Conservation (phyloP, 2,329 filamentous ascomycete genomes). For the Sporothrix inflata region DNA sequence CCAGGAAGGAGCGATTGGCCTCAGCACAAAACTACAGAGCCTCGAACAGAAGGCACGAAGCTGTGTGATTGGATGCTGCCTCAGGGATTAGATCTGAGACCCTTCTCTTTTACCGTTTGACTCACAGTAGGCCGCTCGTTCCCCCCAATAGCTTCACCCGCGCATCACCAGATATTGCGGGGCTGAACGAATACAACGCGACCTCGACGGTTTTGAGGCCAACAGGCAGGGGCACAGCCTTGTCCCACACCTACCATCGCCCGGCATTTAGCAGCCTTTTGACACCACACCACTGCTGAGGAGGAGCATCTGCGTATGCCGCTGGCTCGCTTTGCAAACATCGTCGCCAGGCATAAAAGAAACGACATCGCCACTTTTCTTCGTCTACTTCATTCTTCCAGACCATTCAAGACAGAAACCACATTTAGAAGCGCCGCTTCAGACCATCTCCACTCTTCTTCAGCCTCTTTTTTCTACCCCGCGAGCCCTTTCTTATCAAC, state of each 20-base stretch:
- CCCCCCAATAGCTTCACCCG: not conserved
- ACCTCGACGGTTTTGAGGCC: slow-evolving; percentile 12
- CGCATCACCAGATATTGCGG: not conserved
- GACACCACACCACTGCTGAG: not conserved
- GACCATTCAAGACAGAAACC: not conserved
- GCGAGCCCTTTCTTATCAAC: not conserved
- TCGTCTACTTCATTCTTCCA: not conserved
- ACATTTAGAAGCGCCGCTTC: not conserved
- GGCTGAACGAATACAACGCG: not conserved
- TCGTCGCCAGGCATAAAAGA: slow-evolving; percentile 1
- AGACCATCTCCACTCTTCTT: not conserved
- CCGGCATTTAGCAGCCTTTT: not conserved
- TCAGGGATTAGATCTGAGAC: not conserved
- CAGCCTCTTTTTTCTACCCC: not conserved
- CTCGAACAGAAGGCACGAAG: not conserved
- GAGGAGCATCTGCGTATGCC: not conserved
- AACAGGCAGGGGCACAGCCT: slow-evolving; percentile 14
- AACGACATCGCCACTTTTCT: not conserved
- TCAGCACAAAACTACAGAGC: not conserved
- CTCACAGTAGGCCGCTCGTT: not conserved
- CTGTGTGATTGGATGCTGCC: slow-evolving; percentile 15
- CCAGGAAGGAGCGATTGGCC: slow-evolving; percentile 15
- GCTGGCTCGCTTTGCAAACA: not conserved
- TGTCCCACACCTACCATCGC: not conserved
- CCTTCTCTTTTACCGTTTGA: not conserved